A percentile compares a stretch with the other conserved stretches of the same genome.
phyloP scores from a whole-genome alignment of 2,329 filamentous ascomycete genomes.

The Diaporthe caulivora region DNA sequence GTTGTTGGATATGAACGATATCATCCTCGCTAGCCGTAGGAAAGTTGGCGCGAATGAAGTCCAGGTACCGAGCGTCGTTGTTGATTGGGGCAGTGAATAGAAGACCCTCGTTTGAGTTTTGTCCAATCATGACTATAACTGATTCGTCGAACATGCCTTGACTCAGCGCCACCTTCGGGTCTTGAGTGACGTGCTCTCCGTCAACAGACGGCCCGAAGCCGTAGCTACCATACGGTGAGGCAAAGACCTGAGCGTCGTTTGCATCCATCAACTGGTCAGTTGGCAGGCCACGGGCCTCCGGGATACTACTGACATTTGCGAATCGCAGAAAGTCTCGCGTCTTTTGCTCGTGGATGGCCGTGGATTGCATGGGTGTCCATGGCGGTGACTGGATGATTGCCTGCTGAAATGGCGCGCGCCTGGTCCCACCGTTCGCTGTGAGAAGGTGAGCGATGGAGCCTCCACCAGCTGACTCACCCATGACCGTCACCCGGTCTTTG shows the following conservation, averaged over 20 bases:
- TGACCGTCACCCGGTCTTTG: slow-evolving; percentile 54
- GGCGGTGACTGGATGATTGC: slow-evolving; percentile 51
- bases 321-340: background rate
- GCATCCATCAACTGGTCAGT: background rate
- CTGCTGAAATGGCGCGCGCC: slow-evolving; percentile 56
- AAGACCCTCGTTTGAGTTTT: slow-evolving; percentile 15
- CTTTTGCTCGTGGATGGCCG: background rate
- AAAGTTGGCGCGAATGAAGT: background rate
- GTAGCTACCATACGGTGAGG: background rate
- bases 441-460: slow-evolving; percentile 63
- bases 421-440: slow-evolving; percentile 55
- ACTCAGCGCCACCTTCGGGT: background rate
- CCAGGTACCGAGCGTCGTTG: background rate
- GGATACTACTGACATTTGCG: background rate
- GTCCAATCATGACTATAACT: background rate
- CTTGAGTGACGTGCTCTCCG: background rate
- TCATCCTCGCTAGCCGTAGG: background rate
- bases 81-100: slow-evolving; percentile 6
- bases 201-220: background rate
- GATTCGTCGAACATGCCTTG: background rate
- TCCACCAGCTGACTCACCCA: slow-evolving; percentile 59
- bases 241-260: background rate
- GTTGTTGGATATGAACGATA: background rate
- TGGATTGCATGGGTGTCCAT: slow-evolving; percentile 33
- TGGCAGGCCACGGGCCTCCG: background rate